Percentiles rank a stretch among this genome's conserved stretches.
phyloP scores from a whole-genome alignment of 805 yeast species.

The Pichia kluyveri region DNA sequence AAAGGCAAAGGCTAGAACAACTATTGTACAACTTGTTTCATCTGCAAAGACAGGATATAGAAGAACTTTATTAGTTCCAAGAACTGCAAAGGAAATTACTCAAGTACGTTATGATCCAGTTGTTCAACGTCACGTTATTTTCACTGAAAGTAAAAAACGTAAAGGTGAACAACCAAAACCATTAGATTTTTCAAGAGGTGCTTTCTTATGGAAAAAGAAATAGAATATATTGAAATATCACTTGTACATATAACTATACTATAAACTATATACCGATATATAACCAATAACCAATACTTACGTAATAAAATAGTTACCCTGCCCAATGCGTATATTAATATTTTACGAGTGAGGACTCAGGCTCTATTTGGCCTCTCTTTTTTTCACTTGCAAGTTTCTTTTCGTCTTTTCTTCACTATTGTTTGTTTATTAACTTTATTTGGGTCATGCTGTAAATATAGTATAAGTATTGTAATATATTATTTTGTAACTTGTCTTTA shows the following conservation, averaged over 20 bases:
- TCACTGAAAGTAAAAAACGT: conserved; percentile 83
- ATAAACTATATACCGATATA: too few species aligned
- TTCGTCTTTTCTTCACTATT: too few species aligned
- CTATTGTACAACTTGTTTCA: conserved; percentile 79
- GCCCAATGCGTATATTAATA: too few species aligned
- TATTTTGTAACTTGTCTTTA: too few species aligned
- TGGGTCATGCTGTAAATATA: too few species aligned
- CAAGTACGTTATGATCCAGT: conserved; percentile 84
- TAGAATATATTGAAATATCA: background rate
- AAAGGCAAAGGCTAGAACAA: conserved; percentile 67
- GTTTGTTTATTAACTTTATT: too few species aligned
- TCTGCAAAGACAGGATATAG: conserved; percentile 86
- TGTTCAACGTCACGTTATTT: conserved; percentile 85
- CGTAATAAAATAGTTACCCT: background rate
- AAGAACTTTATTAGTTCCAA: conserved; percentile 71
- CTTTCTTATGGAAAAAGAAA: conserved; percentile 29
- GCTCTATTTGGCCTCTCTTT: too few species aligned
- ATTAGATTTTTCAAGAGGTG: conserved; percentile 38
- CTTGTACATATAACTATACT: too few species aligned
- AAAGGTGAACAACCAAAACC: conserved; percentile 48
- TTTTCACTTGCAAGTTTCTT: too few species aligned
- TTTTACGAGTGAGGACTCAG: too few species aligned
- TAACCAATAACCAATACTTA: too few species aligned
- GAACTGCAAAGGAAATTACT: conserved; percentile 69
- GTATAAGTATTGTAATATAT: too few species aligned